Percentiles rank a stretch among this genome's conserved stretches.
Evolutionary conservation across 257 asterid species (phyloP).

Genomic region (Petrea volubilis): DNA sequence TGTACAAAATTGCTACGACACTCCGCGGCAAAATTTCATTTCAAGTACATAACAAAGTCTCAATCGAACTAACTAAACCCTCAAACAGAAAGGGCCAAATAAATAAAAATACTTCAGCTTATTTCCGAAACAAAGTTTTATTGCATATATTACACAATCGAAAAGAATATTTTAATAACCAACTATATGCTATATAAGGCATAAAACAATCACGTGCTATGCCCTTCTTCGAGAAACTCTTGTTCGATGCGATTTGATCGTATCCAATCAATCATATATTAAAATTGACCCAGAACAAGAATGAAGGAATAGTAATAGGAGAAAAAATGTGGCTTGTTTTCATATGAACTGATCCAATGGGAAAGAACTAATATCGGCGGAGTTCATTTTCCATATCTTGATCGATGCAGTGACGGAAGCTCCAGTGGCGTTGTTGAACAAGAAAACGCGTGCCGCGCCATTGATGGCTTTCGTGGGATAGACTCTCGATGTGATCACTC

Average conservation of each 20-base stretch:
- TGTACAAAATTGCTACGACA: too few relatives aligned
- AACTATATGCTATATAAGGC: neutral
- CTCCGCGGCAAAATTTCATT: too few relatives aligned
- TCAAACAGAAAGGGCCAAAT: neutral
- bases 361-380: conserved; percentile 59
- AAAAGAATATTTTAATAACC: neutral
- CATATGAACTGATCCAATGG: conserved; percentile 29
- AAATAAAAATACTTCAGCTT: neutral
- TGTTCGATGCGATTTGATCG: too few relatives aligned
- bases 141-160: neutral
- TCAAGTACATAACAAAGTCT: neutral
- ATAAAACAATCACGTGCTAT: neutral
- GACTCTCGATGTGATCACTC: conserved; percentile 69
- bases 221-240: too few relatives aligned
- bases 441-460: conserved; percentile 55
- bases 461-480: conserved; percentile 75
- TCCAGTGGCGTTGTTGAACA: conserved; percentile 82
- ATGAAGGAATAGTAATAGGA: conserved; percentile 1
- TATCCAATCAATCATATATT: too few relatives aligned
- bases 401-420: conserved; percentile 56
- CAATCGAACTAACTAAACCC: neutral
- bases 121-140: too few relatives aligned
- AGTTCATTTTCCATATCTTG: conserved; percentile 67
- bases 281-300: neutral
- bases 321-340: neutral